phyloP scores from a whole-genome alignment of 1,284 basidiomycete species.

The Ustilago trichophora region DNA sequence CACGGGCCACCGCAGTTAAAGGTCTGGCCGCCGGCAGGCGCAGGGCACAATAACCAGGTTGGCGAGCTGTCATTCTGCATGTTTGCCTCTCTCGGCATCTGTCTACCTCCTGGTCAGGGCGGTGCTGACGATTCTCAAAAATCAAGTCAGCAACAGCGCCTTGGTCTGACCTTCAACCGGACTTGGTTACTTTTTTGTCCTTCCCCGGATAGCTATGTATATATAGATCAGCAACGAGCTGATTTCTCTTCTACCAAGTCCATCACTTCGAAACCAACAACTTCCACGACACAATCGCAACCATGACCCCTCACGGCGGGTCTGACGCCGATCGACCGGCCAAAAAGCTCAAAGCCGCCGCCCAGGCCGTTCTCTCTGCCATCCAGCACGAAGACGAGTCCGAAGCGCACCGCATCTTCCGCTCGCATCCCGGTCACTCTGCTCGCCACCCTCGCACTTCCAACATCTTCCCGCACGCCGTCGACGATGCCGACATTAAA shows the following conservation, averaged over 20 bases:
- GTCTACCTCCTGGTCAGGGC: too few relatives aligned
- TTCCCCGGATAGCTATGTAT: too few relatives aligned
- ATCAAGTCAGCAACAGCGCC: too few relatives aligned
- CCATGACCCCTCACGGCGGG: slow-evolving; percentile 18
- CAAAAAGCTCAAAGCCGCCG: slow-evolving; percentile 28
- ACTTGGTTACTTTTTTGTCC: too few relatives aligned
- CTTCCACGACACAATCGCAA: neutral
- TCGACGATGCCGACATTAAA: slow-evolving; percentile 6
- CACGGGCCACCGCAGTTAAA: too few relatives aligned
- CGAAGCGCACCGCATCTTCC: slow-evolving; percentile 60
- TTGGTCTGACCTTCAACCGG: too few relatives aligned
- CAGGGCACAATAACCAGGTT: too few relatives aligned
- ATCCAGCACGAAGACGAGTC: slow-evolving; percentile 49
- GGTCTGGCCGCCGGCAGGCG: too few relatives aligned
- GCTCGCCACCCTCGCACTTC: slow-evolving; percentile 15
- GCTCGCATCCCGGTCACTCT: slow-evolving; percentile 48
- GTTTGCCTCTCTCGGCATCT: too few relatives aligned
- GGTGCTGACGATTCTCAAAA: too few relatives aligned
- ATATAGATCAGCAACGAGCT: too few relatives aligned
- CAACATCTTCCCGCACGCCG: slow-evolving; percentile 8
- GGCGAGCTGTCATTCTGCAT: too few relatives aligned
- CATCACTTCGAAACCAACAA: neutral
- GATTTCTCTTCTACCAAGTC: neutral
- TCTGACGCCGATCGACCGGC: slow-evolving; percentile 5
- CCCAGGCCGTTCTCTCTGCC: slow-evolving; percentile 14